phyloP scores from a whole-genome alignment of 2,329 filamentous ascomycete species.

The Fusarium goolgardi region DNA sequence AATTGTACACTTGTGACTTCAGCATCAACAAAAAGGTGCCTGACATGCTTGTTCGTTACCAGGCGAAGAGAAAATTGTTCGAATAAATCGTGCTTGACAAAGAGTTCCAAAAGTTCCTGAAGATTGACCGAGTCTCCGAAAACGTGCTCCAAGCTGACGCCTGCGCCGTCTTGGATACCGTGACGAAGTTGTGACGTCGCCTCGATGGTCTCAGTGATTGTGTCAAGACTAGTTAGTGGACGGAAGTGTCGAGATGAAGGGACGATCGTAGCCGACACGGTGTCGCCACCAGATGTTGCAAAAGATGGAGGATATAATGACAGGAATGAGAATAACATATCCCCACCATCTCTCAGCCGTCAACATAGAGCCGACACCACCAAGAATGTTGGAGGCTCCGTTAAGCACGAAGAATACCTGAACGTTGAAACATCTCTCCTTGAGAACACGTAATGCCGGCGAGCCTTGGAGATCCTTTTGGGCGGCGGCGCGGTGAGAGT shows the following conservation, averaged over 20 bases:
- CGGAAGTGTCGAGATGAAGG: slow-evolving; percentile 6
- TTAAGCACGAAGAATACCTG: slow-evolving; percentile 59
- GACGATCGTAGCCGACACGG: slow-evolving; percentile 57
- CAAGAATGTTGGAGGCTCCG: slow-evolving; percentile 59
- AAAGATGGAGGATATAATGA: slow-evolving; percentile 58
- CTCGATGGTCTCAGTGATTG: slow-evolving; percentile 24
- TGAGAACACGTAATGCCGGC: slow-evolving; percentile 47
- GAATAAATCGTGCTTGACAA: slow-evolving; percentile 36
- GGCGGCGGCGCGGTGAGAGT: slow-evolving; percentile 51
- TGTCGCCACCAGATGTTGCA: slow-evolving; percentile 63
- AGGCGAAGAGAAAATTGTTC: slow-evolving; percentile 30
- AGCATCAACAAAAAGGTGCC: not conserved
- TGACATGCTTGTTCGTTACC: not conserved
- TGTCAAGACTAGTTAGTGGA: slow-evolving; percentile 8
- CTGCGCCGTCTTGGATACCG: slow-evolving; percentile 8
- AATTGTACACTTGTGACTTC: not conserved
- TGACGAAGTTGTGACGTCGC: slow-evolving; percentile 21
- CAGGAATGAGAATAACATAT: slow-evolving; percentile 63
- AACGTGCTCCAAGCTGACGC: slow-evolving; percentile 2
- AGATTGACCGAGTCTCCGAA: slow-evolving; percentile 5
- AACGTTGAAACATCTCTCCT: slow-evolving; percentile 51
- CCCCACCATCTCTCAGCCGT: slow-evolving; percentile 64
- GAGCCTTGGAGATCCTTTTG: slow-evolving; percentile 44
- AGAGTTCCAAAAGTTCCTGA: slow-evolving; percentile 7
- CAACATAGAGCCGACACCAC: slow-evolving; percentile 62